Percentiles rank a stretch among this genome's conserved stretches.
These are phyloP conservation scores for Populus nigra DNA, from an alignment of 345 rosid species.

Conservation along the genomic window DNA sequence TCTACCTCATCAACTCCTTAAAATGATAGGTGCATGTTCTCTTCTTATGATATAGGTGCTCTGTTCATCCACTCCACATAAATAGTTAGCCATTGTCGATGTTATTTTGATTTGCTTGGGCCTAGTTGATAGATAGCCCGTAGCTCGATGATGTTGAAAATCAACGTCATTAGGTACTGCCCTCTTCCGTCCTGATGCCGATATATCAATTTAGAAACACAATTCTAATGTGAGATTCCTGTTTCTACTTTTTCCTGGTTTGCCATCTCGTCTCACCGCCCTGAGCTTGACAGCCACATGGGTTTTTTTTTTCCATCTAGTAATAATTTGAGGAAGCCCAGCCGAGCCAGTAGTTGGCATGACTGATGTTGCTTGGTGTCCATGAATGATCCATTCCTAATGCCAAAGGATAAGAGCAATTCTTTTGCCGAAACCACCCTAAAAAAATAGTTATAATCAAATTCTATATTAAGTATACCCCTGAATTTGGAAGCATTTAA, in stretches of 20 bases:
- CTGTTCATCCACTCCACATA: not conserved
- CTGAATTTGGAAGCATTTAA: not conserved
- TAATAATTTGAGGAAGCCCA: not conserved
- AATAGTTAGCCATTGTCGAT: not conserved
- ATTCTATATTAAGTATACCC: not conserved
- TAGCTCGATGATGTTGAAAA: not conserved
- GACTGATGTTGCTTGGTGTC: not conserved
- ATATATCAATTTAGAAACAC: not conserved
- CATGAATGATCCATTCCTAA: not conserved
- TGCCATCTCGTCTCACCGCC: not conserved
- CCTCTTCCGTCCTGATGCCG: not conserved
- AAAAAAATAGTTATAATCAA: too few relatives aligned
- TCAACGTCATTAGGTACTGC: not conserved
- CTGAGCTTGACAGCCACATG: not conserved
- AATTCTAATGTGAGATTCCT: not conserved
- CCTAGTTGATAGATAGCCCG: not conserved
- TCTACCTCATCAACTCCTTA: not conserved
- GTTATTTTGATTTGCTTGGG: not conserved
- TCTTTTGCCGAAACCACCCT: not conserved
- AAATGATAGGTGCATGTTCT: too few relatives aligned
- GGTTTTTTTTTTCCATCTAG: not conserved
- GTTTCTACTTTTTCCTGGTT: not conserved
- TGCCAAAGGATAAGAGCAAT: not conserved
- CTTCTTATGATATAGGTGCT: too few relatives aligned
- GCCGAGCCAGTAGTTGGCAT: slow-evolving; percentile 4